phyloP scores from a whole-genome alignment of 73 alveolate species.

The Loxodes magnus region DNA sequence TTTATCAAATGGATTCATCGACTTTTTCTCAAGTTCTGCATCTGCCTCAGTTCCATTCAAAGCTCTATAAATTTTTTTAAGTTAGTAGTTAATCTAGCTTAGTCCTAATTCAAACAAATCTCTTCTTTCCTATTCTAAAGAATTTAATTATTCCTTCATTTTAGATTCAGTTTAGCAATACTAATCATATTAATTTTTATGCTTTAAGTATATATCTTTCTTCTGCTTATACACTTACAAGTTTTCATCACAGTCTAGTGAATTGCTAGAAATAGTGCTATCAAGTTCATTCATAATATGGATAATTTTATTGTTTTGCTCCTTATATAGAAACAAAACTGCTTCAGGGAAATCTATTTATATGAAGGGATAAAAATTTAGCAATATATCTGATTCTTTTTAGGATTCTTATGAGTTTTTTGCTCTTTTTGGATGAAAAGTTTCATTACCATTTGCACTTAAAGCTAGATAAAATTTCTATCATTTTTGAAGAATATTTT shows the following conservation, averaged over 20 bases:
- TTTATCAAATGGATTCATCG: conserved; percentile 76
- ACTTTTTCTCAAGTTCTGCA: conserved; percentile 77
- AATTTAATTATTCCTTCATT: not conserved
- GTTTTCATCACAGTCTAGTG: conserved; percentile 3
- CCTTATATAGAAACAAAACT: not conserved
- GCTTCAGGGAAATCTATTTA: not conserved
- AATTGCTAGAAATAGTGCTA: too few species aligned
- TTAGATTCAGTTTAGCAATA: conserved; percentile 4
- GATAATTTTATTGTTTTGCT: not conserved
- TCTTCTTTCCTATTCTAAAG: conserved; percentile 6
- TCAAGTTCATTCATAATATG: too few species aligned
- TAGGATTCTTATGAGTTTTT: conserved; percentile 6
- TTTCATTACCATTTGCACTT: not conserved
- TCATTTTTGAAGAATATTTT: conserved; percentile 4
- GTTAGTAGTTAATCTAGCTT: conserved; percentile 32
- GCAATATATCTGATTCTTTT: not conserved
- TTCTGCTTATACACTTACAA: conserved; percentile 5
- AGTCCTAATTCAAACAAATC: conserved; percentile 25
- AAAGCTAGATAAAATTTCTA: not conserved
- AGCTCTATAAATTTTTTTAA: conserved; percentile 50
- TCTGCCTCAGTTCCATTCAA: conserved; percentile 76
- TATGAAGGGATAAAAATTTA: conserved; percentile 9
- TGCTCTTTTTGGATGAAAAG: conserved; percentile 1
- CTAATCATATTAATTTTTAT: conserved; percentile 2
- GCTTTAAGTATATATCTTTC: conserved; percentile 2